A percentile compares a stretch with the other conserved stretches of the same genome.
Evolutionary conservation across 2,329 filamentous ascomycete species (phyloP).

Genomic region (Teratosphaeria nubilosa): DNA sequence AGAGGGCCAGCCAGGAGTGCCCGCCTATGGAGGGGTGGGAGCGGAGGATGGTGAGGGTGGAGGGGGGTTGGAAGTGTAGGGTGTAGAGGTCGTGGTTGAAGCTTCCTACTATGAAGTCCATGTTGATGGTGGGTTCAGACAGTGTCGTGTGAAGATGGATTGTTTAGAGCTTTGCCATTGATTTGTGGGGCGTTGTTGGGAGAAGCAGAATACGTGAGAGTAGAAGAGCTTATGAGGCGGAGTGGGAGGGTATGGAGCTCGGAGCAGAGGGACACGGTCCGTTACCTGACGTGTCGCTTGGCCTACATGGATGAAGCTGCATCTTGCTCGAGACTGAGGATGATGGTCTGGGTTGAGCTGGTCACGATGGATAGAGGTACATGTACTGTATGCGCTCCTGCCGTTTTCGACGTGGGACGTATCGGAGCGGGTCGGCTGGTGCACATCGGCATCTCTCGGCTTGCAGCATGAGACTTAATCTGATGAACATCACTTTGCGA

Average conservation of each 20-base stretch:
- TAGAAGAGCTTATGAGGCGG: not conserved
- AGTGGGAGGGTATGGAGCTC: not conserved
- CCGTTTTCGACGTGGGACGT: not conserved
- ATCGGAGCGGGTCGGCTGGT: not conserved
- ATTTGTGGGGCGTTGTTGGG: not conserved
- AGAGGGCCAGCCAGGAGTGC: constrained; percentile 27
- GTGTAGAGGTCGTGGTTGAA: constrained; percentile 26
- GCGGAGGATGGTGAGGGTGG: constrained; percentile 14
- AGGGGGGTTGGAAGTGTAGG: constrained; percentile 19
- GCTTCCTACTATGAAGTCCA: constrained; percentile 28
- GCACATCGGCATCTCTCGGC: not conserved
- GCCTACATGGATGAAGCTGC: no score
- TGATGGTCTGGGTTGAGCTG: no score
- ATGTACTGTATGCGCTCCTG: not conserved
- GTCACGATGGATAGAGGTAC: no score
- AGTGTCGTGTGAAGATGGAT: no score
- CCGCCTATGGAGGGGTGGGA: constrained; percentile 22
- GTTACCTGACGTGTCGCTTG: not conserved
- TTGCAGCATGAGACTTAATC: not conserved
- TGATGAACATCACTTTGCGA: not conserved
- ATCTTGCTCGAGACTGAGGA: no score
- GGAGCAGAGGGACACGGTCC: not conserved
- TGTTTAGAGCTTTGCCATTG: no score
- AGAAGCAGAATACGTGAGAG: no score
- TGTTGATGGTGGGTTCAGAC: constrained; percentile 2